Base-by-base conservation (phyloP, 148 eudicot genomes). In the Drosera capensis region DNA sequence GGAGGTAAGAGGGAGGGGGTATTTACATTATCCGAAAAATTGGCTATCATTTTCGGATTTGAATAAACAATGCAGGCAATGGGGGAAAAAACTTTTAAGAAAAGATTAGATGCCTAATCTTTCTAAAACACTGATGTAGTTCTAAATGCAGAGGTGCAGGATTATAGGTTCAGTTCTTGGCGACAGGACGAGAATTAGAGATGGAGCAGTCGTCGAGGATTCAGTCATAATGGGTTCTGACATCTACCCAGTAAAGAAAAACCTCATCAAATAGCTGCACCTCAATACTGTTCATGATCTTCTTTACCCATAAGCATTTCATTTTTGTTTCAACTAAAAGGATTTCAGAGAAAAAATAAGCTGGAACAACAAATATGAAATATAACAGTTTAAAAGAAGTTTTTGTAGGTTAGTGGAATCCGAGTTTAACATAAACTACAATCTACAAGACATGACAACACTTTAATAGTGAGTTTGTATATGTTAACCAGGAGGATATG, bases 151-250 rank as follows among this genome's bases (percentile, higher is more conserved):
- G 86, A 70, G 64, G 30, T 86, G 92, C 74, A 75, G 46, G 58
- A 78, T 86, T 60, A 75, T 53, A 52, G 66, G 74, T 26, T 42
- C 95, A 39, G 73, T 86, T 7, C 59, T 86, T 29, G 92, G 95
- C 48, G 49, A 64, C 46, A 68, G 79, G 43, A 64, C 83, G 40
- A 66, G 69, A 60, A 46, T 86, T 20, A 74, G 71, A 23, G 70
- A 78, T 45, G 71, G 70, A 50, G 83, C 65, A 36, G 56, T 64
- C 21, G 57, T 86, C 23, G 80, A 80, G 64, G 80, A 86, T 62
- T 70, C 92, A 19, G 47, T 86, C 16, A 62, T 86, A 51, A 68
- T 86, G 80, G 95, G 95, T 28, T 75, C 86, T 23, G 92, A 86
- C 57, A 34, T 56, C 48, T 81, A 78, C 61, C 74, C 72, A 57